Evolutionary conservation across 148 eudicot genomes (phyloP).

Genomic region (Heliamphora exappendiculata): DNA sequence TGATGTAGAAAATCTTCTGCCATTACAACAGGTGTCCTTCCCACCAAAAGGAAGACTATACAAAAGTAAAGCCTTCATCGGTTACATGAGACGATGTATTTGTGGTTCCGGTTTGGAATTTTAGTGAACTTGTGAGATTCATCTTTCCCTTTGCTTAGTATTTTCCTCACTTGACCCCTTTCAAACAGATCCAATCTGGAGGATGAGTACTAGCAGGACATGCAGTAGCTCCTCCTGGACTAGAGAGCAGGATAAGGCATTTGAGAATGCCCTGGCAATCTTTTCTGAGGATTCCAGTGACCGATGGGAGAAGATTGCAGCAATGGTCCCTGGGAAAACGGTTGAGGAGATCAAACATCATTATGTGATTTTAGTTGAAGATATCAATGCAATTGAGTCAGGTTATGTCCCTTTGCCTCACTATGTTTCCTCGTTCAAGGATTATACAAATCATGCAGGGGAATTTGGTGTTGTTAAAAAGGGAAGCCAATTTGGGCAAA

Average conservation of each 20-base stretch:
- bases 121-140: conserved; percentile 1
- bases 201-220: conserved; percentile 20
- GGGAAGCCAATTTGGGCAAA: conserved; percentile 19
- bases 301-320: conserved; percentile 37
- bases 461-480: conserved; percentile 8
- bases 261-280: conserved; percentile 40
- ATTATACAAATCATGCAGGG: background rate
- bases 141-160: background rate
- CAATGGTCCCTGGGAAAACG: conserved; percentile 40
- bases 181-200: background rate
- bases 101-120: background rate
- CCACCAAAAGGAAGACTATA: background rate
- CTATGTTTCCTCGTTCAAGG: conserved; percentile 16
- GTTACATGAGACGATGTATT: conserved; percentile 11
- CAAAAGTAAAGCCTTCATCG: conserved; percentile 14
- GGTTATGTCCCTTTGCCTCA: conserved; percentile 29
- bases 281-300: conserved; percentile 18
- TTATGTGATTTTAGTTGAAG: conserved; percentile 25
- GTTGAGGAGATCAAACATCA: conserved; percentile 30
- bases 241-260: conserved; percentile 39
- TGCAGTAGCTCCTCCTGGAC: conserved; percentile 28
- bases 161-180: background rate
- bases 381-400: conserved; percentile 31
- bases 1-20: conserved; percentile 5
- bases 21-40: conserved; percentile 14